Conservation (phyloP, 371 early-diverging fungal species). For the Gilbertella persicaria region DNA sequence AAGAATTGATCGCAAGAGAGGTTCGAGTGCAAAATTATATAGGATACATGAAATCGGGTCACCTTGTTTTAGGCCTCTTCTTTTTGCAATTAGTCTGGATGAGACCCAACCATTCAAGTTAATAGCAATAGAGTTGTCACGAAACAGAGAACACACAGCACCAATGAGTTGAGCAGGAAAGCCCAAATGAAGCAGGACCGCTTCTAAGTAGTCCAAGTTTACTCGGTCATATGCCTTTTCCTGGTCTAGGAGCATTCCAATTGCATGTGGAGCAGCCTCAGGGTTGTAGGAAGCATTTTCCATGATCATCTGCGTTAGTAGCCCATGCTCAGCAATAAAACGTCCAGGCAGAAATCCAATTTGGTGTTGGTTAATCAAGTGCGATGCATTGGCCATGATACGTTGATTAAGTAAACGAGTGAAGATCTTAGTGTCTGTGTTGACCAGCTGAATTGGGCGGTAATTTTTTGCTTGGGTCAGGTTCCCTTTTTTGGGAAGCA, state of each 20-base stretch:
- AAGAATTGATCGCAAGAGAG: not conserved
- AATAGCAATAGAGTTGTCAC: not conserved
- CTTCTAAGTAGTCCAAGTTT: not conserved
- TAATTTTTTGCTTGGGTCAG: conserved; percentile 10
- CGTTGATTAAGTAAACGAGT: no score
- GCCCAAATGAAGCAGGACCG: not conserved
- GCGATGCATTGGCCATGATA: no score
- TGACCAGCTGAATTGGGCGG: conserved; percentile 19
- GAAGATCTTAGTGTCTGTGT: conserved; percentile 13
- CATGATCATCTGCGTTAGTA: not conserved
- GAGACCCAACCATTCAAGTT: not conserved
- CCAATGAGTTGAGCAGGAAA: not conserved
- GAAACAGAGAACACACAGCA: not conserved
- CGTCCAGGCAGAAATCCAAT: no score
- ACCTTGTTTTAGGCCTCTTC: not conserved
- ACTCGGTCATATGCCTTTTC: conserved; percentile 1
- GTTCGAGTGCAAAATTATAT: not conserved
- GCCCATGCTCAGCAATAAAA: no score
- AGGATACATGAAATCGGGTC: not conserved
- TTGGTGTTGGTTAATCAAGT: not conserved
- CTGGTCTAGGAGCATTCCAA: not conserved
- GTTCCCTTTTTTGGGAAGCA: conserved; percentile 29
- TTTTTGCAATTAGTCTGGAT: not conserved
- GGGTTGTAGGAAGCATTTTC: not conserved
- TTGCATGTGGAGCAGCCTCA: not conserved